These are phyloP conservation scores for Heliosperma pusillum DNA, from an alignment of 148 eudicot genomes.

Conservation along the genomic window DNA sequence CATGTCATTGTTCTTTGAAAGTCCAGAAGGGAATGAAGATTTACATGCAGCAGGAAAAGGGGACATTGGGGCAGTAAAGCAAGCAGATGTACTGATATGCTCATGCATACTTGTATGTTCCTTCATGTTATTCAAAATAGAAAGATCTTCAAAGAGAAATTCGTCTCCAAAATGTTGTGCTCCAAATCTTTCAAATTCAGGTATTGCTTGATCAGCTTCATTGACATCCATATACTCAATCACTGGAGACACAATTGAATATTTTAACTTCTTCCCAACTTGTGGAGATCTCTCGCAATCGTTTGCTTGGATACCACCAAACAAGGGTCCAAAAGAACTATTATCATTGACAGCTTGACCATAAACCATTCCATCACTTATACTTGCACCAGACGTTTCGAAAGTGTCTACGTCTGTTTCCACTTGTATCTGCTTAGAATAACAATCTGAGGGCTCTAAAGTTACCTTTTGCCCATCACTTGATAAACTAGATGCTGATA, in stretches of 20 bases:
- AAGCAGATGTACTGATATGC: constrained; percentile 53
- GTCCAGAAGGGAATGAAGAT: constrained; percentile 50
- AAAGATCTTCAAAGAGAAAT: constrained; percentile 29
- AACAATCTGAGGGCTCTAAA: constrained; percentile 30
- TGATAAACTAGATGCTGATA: constrained; percentile 24
- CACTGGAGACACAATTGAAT: constrained; percentile 37
- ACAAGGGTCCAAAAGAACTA: constrained; percentile 22
- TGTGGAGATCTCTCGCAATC: constrained; percentile 26
- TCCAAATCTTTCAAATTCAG: constrained; percentile 61
- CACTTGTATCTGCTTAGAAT: constrained; percentile 17
- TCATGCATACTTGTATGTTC: constrained; percentile 58
- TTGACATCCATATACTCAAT: constrained; percentile 33
- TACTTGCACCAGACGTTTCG: constrained; percentile 19
- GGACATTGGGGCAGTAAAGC: constrained; percentile 50
- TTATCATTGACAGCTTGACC: constrained; percentile 12
- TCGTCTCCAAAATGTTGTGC: constrained; percentile 30
- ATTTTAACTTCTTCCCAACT: constrained; percentile 22
- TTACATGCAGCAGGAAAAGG: constrained; percentile 45
- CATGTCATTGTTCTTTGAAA: constrained; percentile 40
- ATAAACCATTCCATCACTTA: constrained; percentile 12
- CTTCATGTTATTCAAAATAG: constrained; percentile 36
- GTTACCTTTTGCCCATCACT: constrained; percentile 23
- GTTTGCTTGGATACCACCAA: constrained; percentile 14
- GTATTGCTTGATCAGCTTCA: constrained; percentile 46
- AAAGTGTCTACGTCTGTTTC: constrained; percentile 16